Conservation (phyloP, 2,329 filamentous ascomycete species). For the Fusarium coicis region DNA sequence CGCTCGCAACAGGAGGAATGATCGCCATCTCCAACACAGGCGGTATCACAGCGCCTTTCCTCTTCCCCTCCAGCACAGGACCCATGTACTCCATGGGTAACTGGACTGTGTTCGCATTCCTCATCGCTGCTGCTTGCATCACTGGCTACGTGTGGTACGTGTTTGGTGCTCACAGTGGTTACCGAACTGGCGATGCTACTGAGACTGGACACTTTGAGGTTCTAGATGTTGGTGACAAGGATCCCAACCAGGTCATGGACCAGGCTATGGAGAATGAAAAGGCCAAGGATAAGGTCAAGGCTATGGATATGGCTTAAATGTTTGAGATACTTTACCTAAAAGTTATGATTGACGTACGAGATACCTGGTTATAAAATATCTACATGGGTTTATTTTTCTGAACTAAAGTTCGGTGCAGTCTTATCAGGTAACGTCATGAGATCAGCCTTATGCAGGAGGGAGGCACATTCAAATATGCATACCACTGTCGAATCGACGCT, state of each 20-base stretch:
- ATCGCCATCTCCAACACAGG: constrained; percentile 50
- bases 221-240: constrained; percentile 33
- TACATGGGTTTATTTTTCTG: background rate
- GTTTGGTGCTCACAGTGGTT: constrained; percentile 48
- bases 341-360: background rate
- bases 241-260: constrained; percentile 32
- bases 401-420: background rate
- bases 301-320: constrained; percentile 23
- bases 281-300: constrained; percentile 32
- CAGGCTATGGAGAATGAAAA: constrained; percentile 29
- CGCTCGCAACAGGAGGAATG: constrained; percentile 50
- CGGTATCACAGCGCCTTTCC: constrained; percentile 49
- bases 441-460: background rate
- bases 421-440: background rate
- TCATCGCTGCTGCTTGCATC: constrained; percentile 39
- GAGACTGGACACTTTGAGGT: constrained; percentile 31
- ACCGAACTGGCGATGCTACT: constrained; percentile 40
- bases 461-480: background rate
- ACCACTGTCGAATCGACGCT: fast-evolving
- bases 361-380: background rate
- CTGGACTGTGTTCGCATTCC: constrained; percentile 50
- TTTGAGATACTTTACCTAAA: background rate
- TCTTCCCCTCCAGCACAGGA: constrained; percentile 45
- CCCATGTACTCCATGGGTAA: constrained; percentile 50
- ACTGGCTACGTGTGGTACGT: constrained; percentile 47